These are phyloP conservation scores for Wilhelminamyces savonicus DNA, from an alignment of 805 yeast genomes.

Conservation along the genomic window DNA sequence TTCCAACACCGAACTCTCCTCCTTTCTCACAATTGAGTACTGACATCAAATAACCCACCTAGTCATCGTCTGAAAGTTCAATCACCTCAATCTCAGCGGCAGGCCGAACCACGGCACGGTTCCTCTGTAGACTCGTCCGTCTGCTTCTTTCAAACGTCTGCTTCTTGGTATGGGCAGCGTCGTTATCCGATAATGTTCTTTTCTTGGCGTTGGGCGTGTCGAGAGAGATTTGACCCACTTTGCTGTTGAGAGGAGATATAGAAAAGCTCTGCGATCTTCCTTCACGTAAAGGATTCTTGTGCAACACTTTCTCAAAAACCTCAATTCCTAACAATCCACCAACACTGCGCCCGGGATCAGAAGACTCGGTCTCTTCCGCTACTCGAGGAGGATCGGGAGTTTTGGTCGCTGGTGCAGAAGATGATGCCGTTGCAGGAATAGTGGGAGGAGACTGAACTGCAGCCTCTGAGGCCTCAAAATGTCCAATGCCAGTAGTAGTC, in stretches of 20 bases:
- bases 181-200: slow-evolving; percentile 2
- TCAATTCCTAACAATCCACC: slow-evolving; percentile 19
- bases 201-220: slow-evolving; percentile 7
- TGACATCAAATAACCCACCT: background rate
- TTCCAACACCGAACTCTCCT: no score
- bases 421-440: no score
- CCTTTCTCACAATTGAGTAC: slow-evolving; percentile 1
- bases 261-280: background rate
- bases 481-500: no score
- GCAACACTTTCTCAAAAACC: slow-evolving; percentile 5
- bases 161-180: slow-evolving; percentile 3
- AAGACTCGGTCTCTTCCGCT: no score
- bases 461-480: no score
- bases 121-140: background rate
- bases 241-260: slow-evolving; percentile 15
- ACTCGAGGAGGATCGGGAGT: no score
- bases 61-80: background rate
- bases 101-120: background rate
- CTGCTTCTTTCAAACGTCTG: slow-evolving; percentile 3
- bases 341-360: no score
- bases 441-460: no score
- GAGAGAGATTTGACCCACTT: slow-evolving; percentile 12
- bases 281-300: no score
- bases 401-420: no score
- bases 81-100: slow-evolving; percentile 1